These are phyloP conservation scores for Biscutella auriculata DNA, from an alignment of 441 rosid species.

Conservation along the genomic window DNA sequence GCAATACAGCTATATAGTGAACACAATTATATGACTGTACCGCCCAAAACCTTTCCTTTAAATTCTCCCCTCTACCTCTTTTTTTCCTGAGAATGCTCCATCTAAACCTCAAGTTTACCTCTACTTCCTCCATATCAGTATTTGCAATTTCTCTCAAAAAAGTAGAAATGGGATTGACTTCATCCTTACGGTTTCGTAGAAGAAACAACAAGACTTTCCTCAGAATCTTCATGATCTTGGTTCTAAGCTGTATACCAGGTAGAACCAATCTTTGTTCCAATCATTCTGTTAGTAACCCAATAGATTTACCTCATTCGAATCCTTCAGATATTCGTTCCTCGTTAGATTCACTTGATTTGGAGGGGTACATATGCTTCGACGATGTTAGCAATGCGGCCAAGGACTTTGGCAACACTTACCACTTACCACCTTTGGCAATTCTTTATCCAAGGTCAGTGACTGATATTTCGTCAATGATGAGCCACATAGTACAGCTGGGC, in stretches of 20 bases:
- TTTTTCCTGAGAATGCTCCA: conserved; percentile 22
- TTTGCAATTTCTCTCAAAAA: conserved; percentile 9
- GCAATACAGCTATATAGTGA: conserved; percentile 12
- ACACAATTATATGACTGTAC: conserved; percentile 32
- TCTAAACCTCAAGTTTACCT: conserved; percentile 26
- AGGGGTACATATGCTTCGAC: conserved; percentile 47
- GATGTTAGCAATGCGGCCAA: conserved; percentile 48
- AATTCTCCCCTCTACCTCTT: conserved; percentile 37
- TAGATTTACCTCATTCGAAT: conserved; percentile 18
- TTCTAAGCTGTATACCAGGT: conserved; percentile 44
- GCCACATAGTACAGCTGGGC: conserved; percentile 42
- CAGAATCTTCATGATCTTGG: conserved; percentile 36
- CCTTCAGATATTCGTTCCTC: conserved; percentile 27
- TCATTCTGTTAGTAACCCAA: conserved; percentile 22
- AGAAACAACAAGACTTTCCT: conserved; percentile 33
- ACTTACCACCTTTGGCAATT: conserved; percentile 51
- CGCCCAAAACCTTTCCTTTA: conserved; percentile 49
- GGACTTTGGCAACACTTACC: conserved; percentile 71
- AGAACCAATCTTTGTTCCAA: conserved; percentile 36
- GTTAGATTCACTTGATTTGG: conserved; percentile 33
- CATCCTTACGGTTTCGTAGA: conserved; percentile 28
- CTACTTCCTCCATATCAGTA: conserved; percentile 9
- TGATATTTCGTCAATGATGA: conserved; percentile 57
- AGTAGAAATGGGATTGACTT: conserved; percentile 35
- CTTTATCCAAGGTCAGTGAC: conserved; percentile 67